Evolutionary conservation across 23 red algal genomes (phyloP).

Genomic region (Agarophyton chilense): DNA sequence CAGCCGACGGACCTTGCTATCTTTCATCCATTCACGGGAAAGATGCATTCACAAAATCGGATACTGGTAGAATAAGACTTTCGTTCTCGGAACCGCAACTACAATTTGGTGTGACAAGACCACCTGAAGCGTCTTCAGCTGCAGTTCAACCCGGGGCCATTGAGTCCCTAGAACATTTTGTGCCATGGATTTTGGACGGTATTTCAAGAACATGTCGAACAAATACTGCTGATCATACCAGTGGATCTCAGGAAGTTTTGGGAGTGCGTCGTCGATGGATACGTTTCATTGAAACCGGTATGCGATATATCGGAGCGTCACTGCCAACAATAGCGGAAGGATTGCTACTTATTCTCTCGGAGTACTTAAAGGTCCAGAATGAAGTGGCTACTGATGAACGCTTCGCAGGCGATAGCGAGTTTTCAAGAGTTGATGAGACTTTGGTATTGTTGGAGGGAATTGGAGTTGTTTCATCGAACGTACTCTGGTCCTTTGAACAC

Average conservation of each 20-base stretch:
- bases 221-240: slow-evolving; percentile 7
- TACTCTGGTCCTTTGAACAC: slow-evolving; percentile 64
- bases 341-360: slow-evolving; percentile 25
- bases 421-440: slow-evolving; percentile 72
- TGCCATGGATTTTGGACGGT: slow-evolving; percentile 64
- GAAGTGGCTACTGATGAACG: slow-evolving; percentile 14
- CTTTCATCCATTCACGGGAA: slow-evolving; percentile 68
- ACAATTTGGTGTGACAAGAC: slow-evolving; percentile 16
- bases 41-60: slow-evolving; percentile 56
- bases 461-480: slow-evolving; percentile 40
- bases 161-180: slow-evolving; percentile 46
- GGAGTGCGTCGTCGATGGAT: slow-evolving; percentile 72
- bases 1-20: slow-evolving; percentile 62
- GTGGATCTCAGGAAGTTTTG: slow-evolving; percentile 60
- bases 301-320: slow-evolving; percentile 45
- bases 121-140: slow-evolving; percentile 3
- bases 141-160: slow-evolving; percentile 33
- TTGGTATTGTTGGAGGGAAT: slow-evolving; percentile 64
- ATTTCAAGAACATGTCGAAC: slow-evolving; percentile 35
- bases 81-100: slow-evolving; percentile 54
- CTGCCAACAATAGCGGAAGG: slow-evolving; percentile 60
- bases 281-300: slow-evolving; percentile 57
- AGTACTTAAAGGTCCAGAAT: slow-evolving; percentile 46
- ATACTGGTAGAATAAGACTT: slow-evolving; percentile 40
- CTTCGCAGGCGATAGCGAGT: slow-evolving; percentile 43